phyloP scores from a whole-genome alignment of 495 filamentous ascomycete genomes.

The Neohortaea acidophila region DNA sequence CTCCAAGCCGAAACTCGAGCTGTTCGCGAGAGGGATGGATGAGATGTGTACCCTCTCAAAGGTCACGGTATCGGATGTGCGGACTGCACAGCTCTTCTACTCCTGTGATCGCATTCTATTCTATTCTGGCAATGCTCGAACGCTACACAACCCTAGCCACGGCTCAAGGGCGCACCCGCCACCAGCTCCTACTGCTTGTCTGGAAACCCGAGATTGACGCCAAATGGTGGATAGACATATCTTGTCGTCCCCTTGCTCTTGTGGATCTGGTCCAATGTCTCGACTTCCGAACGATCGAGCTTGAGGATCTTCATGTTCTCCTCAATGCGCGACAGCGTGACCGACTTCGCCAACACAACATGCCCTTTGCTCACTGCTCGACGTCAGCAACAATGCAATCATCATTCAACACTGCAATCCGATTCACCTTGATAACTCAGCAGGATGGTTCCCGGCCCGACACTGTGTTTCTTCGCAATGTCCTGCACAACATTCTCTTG shows the following conservation, averaged over 20 bases:
- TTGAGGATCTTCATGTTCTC: slow-evolving; percentile 55
- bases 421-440: slow-evolving; percentile 61
- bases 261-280: slow-evolving; percentile 44
- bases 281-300: slow-evolving; percentile 50
- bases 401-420: not conserved
- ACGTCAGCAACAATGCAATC: not conserved
- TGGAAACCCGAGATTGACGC: slow-evolving; percentile 26
- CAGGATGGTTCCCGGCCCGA: slow-evolving; percentile 46
- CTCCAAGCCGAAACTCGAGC: slow-evolving; percentile 20
- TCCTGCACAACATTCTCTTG: slow-evolving; percentile 50
- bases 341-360: slow-evolving; percentile 67
- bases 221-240: slow-evolving; percentile 68
- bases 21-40: slow-evolving; percentile 15
- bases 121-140: too few relatives aligned
- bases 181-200: slow-evolving; percentile 10
- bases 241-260: slow-evolving; percentile 47
- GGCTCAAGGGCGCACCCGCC: too few relatives aligned
- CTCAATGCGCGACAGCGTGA: slow-evolving; percentile 57
- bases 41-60: too few relatives aligned
- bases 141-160: too few relatives aligned
- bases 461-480: slow-evolving; percentile 53
- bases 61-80: too few relatives aligned
- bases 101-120: too few relatives aligned
- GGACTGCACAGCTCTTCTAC: too few relatives aligned
- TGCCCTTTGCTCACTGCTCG: slow-evolving; percentile 48